Evolutionary conservation across 768 basidiomycete species (phyloP).

Genomic region (Mycena indigotica): DNA sequence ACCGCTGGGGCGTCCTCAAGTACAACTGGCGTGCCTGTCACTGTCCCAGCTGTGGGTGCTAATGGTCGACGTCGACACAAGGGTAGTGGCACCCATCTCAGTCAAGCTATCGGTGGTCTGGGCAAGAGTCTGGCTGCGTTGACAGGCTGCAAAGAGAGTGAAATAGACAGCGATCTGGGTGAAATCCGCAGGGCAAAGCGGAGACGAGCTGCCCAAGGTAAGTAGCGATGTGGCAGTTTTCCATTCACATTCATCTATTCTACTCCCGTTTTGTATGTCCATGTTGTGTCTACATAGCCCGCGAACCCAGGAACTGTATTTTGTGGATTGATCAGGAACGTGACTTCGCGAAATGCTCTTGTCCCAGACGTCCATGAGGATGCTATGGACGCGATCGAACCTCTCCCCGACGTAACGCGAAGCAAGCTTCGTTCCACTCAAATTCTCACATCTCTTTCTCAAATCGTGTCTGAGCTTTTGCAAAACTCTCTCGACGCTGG

Average conservation of each 20-base stretch:
- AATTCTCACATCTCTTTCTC: conserved; percentile 79
- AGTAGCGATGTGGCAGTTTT: no score
- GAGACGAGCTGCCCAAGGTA: conserved; percentile 41
- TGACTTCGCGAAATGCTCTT: not conserved
- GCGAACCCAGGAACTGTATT: no score
- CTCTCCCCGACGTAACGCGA: conserved; percentile 64
- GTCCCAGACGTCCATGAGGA: not conserved
- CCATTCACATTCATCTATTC: no score
- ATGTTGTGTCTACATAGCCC: no score
- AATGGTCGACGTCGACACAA: conserved; percentile 53
- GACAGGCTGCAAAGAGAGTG: conserved; percentile 60
- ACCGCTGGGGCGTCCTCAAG: conserved; percentile 42
- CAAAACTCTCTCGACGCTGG: conserved; percentile 90
- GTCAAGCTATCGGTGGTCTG: conserved; percentile 64
- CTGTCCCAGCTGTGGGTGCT: conserved; percentile 36
- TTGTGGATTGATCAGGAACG: no score
- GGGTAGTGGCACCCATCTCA: conserved; percentile 54
- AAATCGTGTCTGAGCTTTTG: conserved; percentile 80
- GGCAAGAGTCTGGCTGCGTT: conserved; percentile 72
- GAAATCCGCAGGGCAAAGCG: conserved; percentile 79
- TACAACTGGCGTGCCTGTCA: conserved; percentile 34
- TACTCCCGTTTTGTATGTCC: no score
- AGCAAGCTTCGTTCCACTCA: conserved; percentile 78
- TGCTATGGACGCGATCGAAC: conserved; percentile 33
- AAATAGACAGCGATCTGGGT: conserved; percentile 74